Evolutionary conservation across 306 rosid genomes (phyloP), one percentile per base, ranked within the genome.

Genomic region (Castanospermum australe): DNA sequence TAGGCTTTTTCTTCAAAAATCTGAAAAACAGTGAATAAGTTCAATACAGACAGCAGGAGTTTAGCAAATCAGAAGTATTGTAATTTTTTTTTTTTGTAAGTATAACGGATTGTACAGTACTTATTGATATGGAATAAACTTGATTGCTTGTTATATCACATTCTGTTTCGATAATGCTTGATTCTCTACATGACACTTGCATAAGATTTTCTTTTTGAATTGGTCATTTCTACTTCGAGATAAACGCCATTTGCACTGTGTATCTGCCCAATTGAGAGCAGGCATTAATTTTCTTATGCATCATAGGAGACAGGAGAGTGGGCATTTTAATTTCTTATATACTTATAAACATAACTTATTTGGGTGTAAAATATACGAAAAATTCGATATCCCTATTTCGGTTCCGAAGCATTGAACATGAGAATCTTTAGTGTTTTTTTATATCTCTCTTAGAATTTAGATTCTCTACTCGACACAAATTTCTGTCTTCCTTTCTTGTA

Each of bases 1-100:
- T 93, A 95, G 2, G 98, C 90, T 78, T 90, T 91, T 79, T 95
- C 99, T 85, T 88, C 97, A 62, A 95, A 93, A 74, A 93, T 84
- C 99, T 93, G 79, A 45, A 22, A 64, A 60, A 47, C 59, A 73
- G 44, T 12, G 44, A 60, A 74, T 1, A 18, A 66, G 28, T 61
- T 33, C 18, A 61, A 38, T 38, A 48, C 8, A 50, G 39, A 21
- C 25, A 13, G 35, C 41, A 65, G 57, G 64, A 79, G 48, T n/a
- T 61, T 6, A 50, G 45, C 11, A 32, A 30, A 71, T 18, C 13
- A n/a, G 33, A 69, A 32, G 61, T 48, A 36, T 51, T 71, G 76
- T 6, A 33, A 2, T n/a, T n/a, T n/a, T n/a, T 11, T 28, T 18
- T 15, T 30, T 8, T 9, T 17, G 30, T 4, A 55, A 70, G 10